Base-by-base conservation (phyloP, 2,329 filamentous ascomycete species). In the Pseudophaeomoniella oleicola region DNA sequence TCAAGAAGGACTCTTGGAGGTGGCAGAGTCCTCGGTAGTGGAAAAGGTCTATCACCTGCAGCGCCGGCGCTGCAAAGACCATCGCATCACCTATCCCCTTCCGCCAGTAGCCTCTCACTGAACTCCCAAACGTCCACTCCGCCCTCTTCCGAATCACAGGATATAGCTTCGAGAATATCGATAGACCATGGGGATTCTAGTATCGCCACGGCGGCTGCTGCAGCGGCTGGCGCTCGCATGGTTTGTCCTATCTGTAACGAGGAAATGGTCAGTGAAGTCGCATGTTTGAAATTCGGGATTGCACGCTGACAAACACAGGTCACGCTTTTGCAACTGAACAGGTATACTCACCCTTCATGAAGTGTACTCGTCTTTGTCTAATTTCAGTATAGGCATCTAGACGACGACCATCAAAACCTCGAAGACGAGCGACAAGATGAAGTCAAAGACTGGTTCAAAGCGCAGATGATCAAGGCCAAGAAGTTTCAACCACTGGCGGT, bases 241-340 rank as follows among this genome's bases (percentile, higher is more conserved):
- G 75, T 88, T 38, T 98, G 90, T 57, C 90, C 90, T n/a, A 98
- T 98, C 54, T 98, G 90, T 60, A 86, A 78, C 48, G 92, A 96
- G 62, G 87, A 94, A 59, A 98, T 98, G 90, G 86, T 90, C 63
- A 44, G 63, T 50, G 32, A 16, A 17, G 27, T 31, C n/a, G 11
- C 10, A 27, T 27, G 9, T 27, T 12, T 35, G 10, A 16, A 31
- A 35, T 42, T 41, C 48, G 39, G 46, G 35, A 22, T 29, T 11
- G 13, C 14, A 13, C 34, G 17, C 44, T 48, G 39, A 45, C 36
- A 36, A 19, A 4, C 39, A 19, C 50, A 92, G 84, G 70, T 96
- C 52, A 96, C 90, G 11, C 63, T 98, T 34, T 64, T 98, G 29
- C 90, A 98, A 62, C 66, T 98, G 30, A 96, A 98, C 55, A 76